Base-by-base conservation (phyloP, 257 asterid genomes). In the Jacaranda mimosifolia region DNA sequence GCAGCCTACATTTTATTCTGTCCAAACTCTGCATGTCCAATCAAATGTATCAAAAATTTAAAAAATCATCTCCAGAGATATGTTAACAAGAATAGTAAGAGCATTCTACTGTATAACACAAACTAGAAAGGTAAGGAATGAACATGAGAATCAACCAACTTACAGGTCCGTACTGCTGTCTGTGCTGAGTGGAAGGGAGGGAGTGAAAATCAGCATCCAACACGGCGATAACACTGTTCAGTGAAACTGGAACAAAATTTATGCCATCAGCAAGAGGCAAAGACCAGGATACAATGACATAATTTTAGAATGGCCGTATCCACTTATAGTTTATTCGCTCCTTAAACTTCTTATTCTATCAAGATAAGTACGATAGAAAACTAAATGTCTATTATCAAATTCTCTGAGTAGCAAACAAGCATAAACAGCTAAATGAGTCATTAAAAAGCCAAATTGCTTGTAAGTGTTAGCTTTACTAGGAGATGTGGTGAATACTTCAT, bases 161-260 rank as follows among this genome's bases (percentile, higher is more conserved):
- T 88, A 96, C 99, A 73, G 99, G 98, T 67, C 99, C 99, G 80
- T 96, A 93, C 84, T 91, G 99, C 86, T 96, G 96, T 75, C 99
- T 81, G 83, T 96, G 98, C 83, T 91, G 97, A 81, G 95, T 89
- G 68, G 99, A 87, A 68, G 99, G 97, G 63, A 96, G 99, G 55
- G 98, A 91, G 84, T 96, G 99, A 80, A 96, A 93, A 85, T 96
- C 99, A 82, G 97, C 91, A 87, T 96, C 98, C 81, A 96, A 72
- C 68, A 96, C 97, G 32, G 98, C 98, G 84, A 96, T 96, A 43
- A 96, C 99, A 84, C 99, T 90, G 88, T 91, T 90, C 84, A 93
- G 82, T 14, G 97, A 94, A 77, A 96, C 99, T 96, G 92, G 56
- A 72, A 77, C 63, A 63, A 81, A 49, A 35, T 49, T 38, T 43